phyloP scores from a whole-genome alignment of 2,329 filamentous ascomycete genomes.

The Aspergillus clavatus region DNA sequence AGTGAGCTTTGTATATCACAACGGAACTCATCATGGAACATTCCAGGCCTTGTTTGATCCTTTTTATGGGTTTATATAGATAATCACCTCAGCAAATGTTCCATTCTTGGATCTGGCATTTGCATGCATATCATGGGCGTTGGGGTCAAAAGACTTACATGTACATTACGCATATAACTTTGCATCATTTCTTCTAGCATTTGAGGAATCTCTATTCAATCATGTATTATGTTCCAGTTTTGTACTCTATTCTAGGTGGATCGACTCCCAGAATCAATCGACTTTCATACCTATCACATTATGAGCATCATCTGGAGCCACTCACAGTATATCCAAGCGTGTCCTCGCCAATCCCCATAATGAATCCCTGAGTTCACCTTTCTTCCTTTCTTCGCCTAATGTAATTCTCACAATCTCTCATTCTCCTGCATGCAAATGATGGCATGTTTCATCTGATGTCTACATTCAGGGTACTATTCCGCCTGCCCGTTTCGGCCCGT shows the following conservation, averaged over 20 bases:
- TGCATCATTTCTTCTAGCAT: background rate
- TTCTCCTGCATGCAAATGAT: too few relatives aligned
- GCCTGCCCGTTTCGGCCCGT: conserved; percentile 20
- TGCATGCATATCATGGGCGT: conserved; percentile 17
- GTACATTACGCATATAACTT: background rate
- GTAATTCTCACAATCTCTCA: too few relatives aligned
- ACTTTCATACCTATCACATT: too few relatives aligned
- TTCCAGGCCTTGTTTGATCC: too few relatives aligned
- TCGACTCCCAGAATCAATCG: too few relatives aligned
- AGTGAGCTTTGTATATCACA: background rate
- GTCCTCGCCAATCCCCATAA: too few relatives aligned
- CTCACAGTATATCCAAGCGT: too few relatives aligned
- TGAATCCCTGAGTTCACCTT: too few relatives aligned
- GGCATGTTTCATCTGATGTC: too few relatives aligned
- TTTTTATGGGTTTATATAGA: background rate
- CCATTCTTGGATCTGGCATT: background rate
- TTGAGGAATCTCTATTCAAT: background rate
- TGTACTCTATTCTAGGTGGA: background rate
- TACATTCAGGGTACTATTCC: too few relatives aligned
- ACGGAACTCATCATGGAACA: background rate
- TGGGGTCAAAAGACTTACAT: conserved; percentile 5
- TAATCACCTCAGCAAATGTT: background rate
- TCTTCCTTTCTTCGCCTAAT: too few relatives aligned
- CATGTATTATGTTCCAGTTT: background rate
- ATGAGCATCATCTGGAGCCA: too few relatives aligned